These are phyloP conservation scores for Cercospora sp. DNA, from an alignment of 2,329 filamentous ascomycete species.

Conservation along the genomic window DNA sequence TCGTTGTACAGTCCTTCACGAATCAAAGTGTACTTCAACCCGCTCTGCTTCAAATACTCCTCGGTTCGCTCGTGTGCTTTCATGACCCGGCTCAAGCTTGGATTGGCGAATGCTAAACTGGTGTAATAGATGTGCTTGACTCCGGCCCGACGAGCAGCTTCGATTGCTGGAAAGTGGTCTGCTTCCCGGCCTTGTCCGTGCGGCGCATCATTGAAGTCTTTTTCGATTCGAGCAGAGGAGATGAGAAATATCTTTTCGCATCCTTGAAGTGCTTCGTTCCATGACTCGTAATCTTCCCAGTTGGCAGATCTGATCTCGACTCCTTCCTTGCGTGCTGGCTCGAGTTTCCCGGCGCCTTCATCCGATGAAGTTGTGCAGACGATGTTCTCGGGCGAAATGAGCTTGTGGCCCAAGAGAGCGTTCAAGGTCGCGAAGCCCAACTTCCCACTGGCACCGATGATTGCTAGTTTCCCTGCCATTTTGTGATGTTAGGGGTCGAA, in stretches of 20 bases:
- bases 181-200: conserved; percentile 46
- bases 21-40: conserved; percentile 41
- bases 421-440: conserved; percentile 47
- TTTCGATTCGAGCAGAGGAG: conserved; percentile 46
- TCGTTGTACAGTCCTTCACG: conserved; percentile 49
- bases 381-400: conserved; percentile 42
- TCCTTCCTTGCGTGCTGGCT: conserved; percentile 24
- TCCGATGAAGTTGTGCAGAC: conserved; percentile 41
- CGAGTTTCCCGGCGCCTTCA: conserved; percentile 34
- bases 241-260: conserved; percentile 49
- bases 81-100: conserved; percentile 48
- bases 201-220: conserved; percentile 48
- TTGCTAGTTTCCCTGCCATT: conserved; percentile 35
- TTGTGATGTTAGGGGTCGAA: too few relatives aligned
- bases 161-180: conserved; percentile 47
- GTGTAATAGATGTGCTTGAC: conserved; percentile 51
- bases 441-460: conserved; percentile 50
- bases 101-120: conserved; percentile 46
- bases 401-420: conserved; percentile 45
- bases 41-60: conserved; percentile 38
- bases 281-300: conserved; percentile 43
- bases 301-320: conserved; percentile 42
- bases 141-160: conserved; percentile 43
- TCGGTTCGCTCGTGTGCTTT: conserved; percentile 50
- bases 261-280: conserved; percentile 39